A percentile compares a stretch with the other conserved stretches of the same genome.
phyloP scores from a whole-genome alignment of 2,329 filamentous ascomycete species.

The Nothopassalora personata region DNA sequence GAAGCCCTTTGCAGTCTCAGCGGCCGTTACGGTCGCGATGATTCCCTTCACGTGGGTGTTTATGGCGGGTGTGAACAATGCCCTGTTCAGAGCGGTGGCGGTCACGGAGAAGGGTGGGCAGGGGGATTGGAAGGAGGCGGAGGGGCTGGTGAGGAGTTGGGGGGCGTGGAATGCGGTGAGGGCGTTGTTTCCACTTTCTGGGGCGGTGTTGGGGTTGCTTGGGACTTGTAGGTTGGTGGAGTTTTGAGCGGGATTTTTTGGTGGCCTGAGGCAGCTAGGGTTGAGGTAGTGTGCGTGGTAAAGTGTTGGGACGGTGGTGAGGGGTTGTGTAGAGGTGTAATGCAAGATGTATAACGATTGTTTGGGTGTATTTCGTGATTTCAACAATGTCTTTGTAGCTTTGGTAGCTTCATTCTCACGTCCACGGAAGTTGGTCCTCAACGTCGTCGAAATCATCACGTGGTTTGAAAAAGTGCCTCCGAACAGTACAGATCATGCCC shows the following conservation, averaged over 20 bases:
- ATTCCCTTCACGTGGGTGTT: slow-evolving; percentile 11
- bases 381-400: neutral
- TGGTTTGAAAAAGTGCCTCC: neutral
- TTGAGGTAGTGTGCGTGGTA: neutral
- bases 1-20: neutral
- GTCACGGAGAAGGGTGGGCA: slow-evolving; percentile 18
- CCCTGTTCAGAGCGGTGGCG: neutral
- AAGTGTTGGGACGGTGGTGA: neutral
- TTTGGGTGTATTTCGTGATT: neutral
- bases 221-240: neutral
- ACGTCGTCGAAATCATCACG: neutral
- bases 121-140: slow-evolving; percentile 1
- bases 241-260: neutral
- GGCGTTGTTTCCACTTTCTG: slow-evolving; percentile 5
- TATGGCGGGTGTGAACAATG: slow-evolving; percentile 2
- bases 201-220: slow-evolving; percentile 3
- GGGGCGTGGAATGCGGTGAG: neutral
- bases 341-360: neutral
- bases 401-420: neutral
- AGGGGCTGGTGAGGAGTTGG: slow-evolving; percentile 4
- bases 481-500: too few relatives aligned
- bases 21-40: slow-evolving; percentile 4
- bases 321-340: neutral
- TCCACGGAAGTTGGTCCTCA: neutral
- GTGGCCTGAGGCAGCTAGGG: neutral